phyloP scores from a whole-genome alignment of 371 early-diverging fungal genomes.

The Rhizomucor miehei region DNA sequence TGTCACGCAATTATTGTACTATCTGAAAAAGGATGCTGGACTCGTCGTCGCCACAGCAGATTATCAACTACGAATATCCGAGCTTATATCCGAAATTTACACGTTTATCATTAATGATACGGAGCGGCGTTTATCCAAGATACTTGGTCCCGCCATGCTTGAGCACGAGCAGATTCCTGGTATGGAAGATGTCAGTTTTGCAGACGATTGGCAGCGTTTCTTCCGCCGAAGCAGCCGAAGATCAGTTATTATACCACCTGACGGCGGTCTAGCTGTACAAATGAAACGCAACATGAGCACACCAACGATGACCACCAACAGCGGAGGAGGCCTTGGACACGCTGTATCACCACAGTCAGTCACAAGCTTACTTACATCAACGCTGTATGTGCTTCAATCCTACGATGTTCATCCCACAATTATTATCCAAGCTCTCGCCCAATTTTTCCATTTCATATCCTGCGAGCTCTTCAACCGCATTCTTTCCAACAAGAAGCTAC shows the following conservation, averaged over 20 bases:
- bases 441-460: conserved; percentile 71
- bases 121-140: conserved; percentile 49
- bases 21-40: conserved; percentile 74
- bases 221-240: conserved; percentile 36
- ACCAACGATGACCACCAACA: neutral
- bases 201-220: conserved; percentile 56
- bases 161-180: conserved; percentile 71
- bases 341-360: conserved; percentile 56
- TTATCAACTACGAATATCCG: conserved; percentile 64
- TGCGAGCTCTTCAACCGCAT: conserved; percentile 82
- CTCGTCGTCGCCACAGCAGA: conserved; percentile 60
- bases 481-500: conserved; percentile 65
- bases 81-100: conserved; percentile 71
- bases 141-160: conserved; percentile 67
- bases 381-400: conserved; percentile 50
- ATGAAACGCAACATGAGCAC: conserved; percentile 16
- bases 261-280: conserved; percentile 16
- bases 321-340: neutral
- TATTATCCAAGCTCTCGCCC: conserved; percentile 64
- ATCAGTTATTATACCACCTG: conserved; percentile 19
- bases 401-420: conserved; percentile 68
- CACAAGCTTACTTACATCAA: conserved; percentile 58
- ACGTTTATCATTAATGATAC: conserved; percentile 59
- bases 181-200: conserved; percentile 64
- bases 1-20: conserved; percentile 71